Conservation (phyloP, 257 asterid genomes). For the Solanum chiquidenum region DNA sequence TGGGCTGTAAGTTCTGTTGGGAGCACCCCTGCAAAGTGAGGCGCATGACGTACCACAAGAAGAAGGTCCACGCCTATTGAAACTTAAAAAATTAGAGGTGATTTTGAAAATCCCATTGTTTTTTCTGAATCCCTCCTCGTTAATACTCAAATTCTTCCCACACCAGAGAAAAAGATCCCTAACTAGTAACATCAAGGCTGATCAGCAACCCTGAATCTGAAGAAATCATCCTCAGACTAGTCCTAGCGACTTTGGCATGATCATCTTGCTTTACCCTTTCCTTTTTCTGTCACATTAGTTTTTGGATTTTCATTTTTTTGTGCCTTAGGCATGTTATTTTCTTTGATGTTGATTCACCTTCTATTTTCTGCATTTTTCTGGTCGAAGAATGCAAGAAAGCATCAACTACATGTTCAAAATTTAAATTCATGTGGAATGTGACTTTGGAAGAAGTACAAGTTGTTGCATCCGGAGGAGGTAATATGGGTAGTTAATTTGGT, state of each 20-base stretch:
- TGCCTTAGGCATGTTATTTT: background rate
- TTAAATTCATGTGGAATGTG: background rate
- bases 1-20: background rate
- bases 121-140: background rate
- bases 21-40: background rate
- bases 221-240: background rate
- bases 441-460: background rate
- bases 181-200: background rate
- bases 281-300: background rate
- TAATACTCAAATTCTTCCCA: background rate
- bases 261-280: background rate
- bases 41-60: background rate
- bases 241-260: background rate
- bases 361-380: background rate
- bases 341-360: background rate
- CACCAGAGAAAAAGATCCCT: background rate
- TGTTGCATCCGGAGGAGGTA: background rate
- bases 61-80: background rate
- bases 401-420: background rate
- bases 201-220: background rate
- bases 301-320: background rate
- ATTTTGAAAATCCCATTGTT: background rate
- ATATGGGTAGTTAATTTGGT: background rate
- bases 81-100: background rate
- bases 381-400: background rate